Percentiles rank a stretch among this genome's conserved stretches.
These are phyloP conservation scores for Sesbania bispinosa DNA, from an alignment of 306 rosid species.

Conservation along the genomic window DNA sequence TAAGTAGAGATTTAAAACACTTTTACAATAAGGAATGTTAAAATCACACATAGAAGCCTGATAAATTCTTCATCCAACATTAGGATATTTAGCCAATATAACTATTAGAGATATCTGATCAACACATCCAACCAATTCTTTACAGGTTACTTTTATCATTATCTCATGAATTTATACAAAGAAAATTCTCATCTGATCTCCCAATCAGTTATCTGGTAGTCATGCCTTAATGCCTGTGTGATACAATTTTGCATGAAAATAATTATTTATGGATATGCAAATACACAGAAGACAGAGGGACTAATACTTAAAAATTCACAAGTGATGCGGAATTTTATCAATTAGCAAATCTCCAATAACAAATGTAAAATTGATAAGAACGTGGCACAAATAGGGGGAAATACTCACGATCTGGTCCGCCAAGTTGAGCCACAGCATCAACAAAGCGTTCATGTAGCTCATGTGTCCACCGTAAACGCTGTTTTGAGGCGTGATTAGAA, in stretches of 20 bases:
- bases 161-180: too few relatives aligned
- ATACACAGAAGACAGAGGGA: neutral
- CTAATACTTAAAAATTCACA: neutral
- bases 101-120: slow-evolving; percentile 13
- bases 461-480: slow-evolving; percentile 91
- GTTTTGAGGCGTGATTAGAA: slow-evolving; percentile 75
- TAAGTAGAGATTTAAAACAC: neutral
- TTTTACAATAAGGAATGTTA: neutral
- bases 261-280: neutral
- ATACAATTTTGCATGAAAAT: neutral
- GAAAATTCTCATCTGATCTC: too few relatives aligned
- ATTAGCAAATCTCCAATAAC: neutral
- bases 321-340: neutral
- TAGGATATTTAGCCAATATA: slow-evolving; percentile 16
- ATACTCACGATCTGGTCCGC: slow-evolving; percentile 99
- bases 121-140: slow-evolving; percentile 11
- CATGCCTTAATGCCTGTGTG: neutral
- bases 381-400: slow-evolving; percentile 5
- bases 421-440: slow-evolving; percentile 97
- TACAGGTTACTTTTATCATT: neutral
- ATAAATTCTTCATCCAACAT: slow-evolving; percentile 17
- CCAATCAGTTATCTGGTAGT: neutral
- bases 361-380: slow-evolving; percentile 2
- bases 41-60: slow-evolving; percentile 1
- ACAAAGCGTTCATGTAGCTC: slow-evolving; percentile 95